Conservation (phyloP, 495 filamentous ascomycete genomes). For the Pseudotulostoma volvatum region DNA sequence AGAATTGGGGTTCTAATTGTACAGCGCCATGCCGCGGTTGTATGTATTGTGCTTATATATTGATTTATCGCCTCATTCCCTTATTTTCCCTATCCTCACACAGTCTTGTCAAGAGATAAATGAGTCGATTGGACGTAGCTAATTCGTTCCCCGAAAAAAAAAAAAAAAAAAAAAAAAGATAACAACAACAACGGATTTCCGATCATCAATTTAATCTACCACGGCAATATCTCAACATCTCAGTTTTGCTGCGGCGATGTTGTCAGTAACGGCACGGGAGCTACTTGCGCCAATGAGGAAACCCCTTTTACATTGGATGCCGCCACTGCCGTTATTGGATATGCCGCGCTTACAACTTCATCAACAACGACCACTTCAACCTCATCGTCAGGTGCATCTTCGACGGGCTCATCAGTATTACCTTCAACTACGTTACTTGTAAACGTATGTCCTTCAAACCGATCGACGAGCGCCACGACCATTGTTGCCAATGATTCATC, state of each 20-base stretch:
- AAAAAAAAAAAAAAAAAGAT: constrained; percentile 2
- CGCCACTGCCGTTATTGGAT: constrained; percentile 8
- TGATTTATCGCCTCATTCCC: no score
- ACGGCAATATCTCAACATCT: constrained; percentile 7
- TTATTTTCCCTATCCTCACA: no score
- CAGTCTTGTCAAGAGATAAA: no score
- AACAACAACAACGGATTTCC: constrained; percentile 10
- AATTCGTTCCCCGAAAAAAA: no score
- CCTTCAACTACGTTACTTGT: no score
- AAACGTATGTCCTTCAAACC: no score
- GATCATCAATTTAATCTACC: constrained; percentile 12
- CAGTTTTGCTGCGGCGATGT: constrained; percentile 19
- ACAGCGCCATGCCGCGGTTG: no score
- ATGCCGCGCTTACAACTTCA: constrained; percentile 4
- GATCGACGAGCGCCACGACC: no score
- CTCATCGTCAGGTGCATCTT: constrained; percentile 20
- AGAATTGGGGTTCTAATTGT: constrained; percentile 11
- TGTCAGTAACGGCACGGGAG: constrained; percentile 4
- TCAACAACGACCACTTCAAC: constrained; percentile 5
- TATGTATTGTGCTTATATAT: no score
- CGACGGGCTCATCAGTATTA: constrained; percentile 14
- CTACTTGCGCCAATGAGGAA: constrained; percentile 9
- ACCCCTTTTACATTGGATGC: constrained; percentile 10
- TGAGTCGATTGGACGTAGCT: no score
- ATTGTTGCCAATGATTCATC: not conserved